Evolutionary conservation across 257 asterid species (phyloP).

Genomic region (Ocimum tenuiflorum): DNA sequence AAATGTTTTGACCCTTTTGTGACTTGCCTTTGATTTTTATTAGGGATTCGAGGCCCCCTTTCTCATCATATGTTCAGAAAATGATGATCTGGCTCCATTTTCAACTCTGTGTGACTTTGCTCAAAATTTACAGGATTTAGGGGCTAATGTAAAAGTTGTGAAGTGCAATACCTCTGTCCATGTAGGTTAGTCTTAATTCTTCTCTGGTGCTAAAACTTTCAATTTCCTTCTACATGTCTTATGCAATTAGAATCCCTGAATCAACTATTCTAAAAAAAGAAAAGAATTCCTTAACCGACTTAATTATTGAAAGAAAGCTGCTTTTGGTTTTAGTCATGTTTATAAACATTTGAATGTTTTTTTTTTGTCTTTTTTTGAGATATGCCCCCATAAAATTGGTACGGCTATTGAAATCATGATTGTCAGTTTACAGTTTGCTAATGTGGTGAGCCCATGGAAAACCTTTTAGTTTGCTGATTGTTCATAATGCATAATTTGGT

Average conservation of each 20-base stretch:
- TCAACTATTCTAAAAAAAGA: too few species aligned
- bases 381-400: too few species aligned
- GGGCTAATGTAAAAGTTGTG: constrained; percentile 56
- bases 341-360: too few species aligned
- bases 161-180: constrained; percentile 36
- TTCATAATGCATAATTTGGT: background rate
- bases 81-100: constrained; percentile 56
- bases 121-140: constrained; percentile 50
- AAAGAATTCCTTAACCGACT: background rate
- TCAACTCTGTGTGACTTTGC: constrained; percentile 51
- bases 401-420: too few species aligned
- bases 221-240: background rate
- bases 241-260: background rate
- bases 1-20: constrained; percentile 6
- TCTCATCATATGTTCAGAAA: constrained; percentile 64
- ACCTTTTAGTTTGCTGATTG: background rate
- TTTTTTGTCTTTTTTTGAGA: too few species aligned
- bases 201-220: background rate
- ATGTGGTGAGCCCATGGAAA: background rate
- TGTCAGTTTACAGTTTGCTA: too few species aligned
- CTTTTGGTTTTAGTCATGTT: background rate
- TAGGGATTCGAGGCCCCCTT: constrained; percentile 71
- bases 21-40: constrained; percentile 1
- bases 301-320: background rate
- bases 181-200: constrained; percentile 42